Evolutionary conservation across 257 asterid genomes (phyloP).

Genomic region (Nicotiana sylvestris): DNA sequence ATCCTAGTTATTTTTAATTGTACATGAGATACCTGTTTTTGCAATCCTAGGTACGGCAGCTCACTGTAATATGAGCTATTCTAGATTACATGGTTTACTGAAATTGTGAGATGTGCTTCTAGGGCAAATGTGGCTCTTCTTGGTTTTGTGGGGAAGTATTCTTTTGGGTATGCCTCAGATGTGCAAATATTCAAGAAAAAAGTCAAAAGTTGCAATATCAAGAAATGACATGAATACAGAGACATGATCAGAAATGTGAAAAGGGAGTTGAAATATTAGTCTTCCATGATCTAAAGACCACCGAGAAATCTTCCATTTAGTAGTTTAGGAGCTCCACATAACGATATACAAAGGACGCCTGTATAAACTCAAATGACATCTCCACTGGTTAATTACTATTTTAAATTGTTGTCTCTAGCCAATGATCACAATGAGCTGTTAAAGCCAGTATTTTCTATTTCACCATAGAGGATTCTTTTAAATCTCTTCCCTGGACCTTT

Average conservation of each 20-base stretch:
- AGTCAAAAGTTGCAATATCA: background rate
- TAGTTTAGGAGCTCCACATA: too few species aligned
- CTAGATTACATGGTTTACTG: background rate
- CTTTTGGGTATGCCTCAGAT: conserved; percentile 31
- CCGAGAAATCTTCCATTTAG: too few species aligned
- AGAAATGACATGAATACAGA: background rate
- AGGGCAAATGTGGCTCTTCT: background rate
- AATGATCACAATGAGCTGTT: too few species aligned
- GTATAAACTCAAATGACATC: too few species aligned
- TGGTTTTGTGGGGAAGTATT: conserved; percentile 15
- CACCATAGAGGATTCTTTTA: too few species aligned
- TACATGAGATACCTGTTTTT: conserved; percentile 1
- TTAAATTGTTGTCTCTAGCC: too few species aligned
- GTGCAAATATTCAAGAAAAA: conserved; percentile 11
- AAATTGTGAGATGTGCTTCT: background rate
- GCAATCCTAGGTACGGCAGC: background rate
- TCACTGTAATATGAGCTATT: background rate
- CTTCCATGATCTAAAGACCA: conserved; percentile 17
- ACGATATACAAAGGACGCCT: too few species aligned
- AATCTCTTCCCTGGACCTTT: too few species aligned
- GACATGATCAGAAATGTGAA: background rate
- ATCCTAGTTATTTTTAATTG: background rate
- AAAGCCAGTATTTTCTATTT: too few species aligned
- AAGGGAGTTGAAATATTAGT: conserved; percentile 13
- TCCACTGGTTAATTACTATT: too few species aligned